A percentile compares a stretch with the other conserved stretches of the same genome.
Conservation (phyloP, 176 grass and related monocot species). For the Luzula sylvatica region DNA sequence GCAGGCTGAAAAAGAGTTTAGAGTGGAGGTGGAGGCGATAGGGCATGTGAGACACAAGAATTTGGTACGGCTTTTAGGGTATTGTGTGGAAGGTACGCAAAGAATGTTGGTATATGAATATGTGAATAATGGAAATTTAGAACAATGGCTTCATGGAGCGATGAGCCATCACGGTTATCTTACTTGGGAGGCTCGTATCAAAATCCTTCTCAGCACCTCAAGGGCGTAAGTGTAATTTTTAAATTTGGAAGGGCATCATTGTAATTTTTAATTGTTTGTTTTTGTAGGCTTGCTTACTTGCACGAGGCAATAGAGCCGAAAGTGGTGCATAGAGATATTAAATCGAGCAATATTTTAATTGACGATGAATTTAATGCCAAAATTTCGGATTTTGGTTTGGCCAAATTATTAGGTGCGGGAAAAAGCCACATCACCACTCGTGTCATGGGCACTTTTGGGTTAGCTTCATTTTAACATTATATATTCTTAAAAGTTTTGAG, state of each 20-base stretch:
- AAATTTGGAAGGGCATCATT: no score
- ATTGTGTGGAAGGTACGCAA: slow-evolving; percentile 90
- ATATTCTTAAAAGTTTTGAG: not conserved
- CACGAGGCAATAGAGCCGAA: slow-evolving; percentile 96
- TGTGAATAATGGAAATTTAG: slow-evolving; percentile 72
- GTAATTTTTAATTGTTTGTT: no score
- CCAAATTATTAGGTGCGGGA: slow-evolving; percentile 94
- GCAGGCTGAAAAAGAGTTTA: slow-evolving; percentile 95
- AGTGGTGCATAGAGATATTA: slow-evolving; percentile 96
- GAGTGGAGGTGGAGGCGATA: slow-evolving; percentile 97
- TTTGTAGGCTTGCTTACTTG: slow-evolving; percentile 78
- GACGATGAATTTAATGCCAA: slow-evolving; percentile 94
- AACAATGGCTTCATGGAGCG: slow-evolving; percentile 93
- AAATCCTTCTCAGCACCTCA: slow-evolving; percentile 81
- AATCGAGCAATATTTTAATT: slow-evolving; percentile 86
- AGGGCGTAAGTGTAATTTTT: slow-evolving; percentile 55
- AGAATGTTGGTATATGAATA: slow-evolving; percentile 99
- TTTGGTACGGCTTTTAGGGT: slow-evolving; percentile 83
- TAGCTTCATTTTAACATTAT: slow-evolving; percentile 13
- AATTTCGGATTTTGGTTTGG: slow-evolving; percentile 92
- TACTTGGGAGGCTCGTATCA: slow-evolving; percentile 93
- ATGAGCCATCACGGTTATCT: slow-evolving; percentile 72
- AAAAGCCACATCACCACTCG: slow-evolving; percentile 95
- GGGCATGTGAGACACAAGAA: slow-evolving; percentile 97
- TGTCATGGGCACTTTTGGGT: slow-evolving; percentile 99